Base-by-base conservation (phyloP, 495 filamentous ascomycete genomes). In the Neohortaea acidophila region DNA sequence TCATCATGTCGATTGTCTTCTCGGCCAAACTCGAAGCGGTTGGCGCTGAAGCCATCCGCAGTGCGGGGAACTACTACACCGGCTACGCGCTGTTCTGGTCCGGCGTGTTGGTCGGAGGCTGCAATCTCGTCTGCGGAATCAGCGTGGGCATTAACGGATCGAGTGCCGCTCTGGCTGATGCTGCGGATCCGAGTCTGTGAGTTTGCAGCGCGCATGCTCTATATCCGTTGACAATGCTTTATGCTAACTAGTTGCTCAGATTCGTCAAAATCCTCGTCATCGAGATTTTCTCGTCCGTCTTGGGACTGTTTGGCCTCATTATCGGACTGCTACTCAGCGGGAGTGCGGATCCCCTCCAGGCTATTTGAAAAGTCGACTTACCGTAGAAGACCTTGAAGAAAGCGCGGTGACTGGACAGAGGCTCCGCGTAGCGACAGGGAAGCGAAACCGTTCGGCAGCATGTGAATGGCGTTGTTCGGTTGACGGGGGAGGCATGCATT, bases 181-280 rank as follows among this genome's bases (percentile, higher is more conserved):
- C 91, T 43, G 83, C 87, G 2, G 91, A 99, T 55, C 73, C 84
- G 33, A 82, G 69, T 45, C 63, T 99, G 82, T 93, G 66, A 58
- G 83, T 69, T 6, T 11, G 2, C 20, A 8, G n/a, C n/a, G n/a
- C n/a, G n/a, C n/a, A n/a, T n/a, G n/a, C n/a, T n/a, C n/a, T n/a
- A n/a, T n/a, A n/a, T n/a, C n/a, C n/a, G n/a, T n/a, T n/a, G n/a
- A n/a, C n/a, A n/a, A n/a, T n/a, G n/a, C n/a, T n/a, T 41, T 39
- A 20, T 34, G 36, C 36, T 38, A 36, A 36, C 13, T n/a, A 19
- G n/a, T 24, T 2, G 0, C 32, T 0, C 26, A 94, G 85, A 34
- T 99, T 99, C 63, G 86, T 99, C 60, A 94, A 92, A 66, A 92
- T 96, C 51, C 76, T 99, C 27, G 86, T 99, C 47, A 85, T 99